phyloP scores from a whole-genome alignment of 164 flowering plant genomes.

The Macadamia integrifolia region DNA sequence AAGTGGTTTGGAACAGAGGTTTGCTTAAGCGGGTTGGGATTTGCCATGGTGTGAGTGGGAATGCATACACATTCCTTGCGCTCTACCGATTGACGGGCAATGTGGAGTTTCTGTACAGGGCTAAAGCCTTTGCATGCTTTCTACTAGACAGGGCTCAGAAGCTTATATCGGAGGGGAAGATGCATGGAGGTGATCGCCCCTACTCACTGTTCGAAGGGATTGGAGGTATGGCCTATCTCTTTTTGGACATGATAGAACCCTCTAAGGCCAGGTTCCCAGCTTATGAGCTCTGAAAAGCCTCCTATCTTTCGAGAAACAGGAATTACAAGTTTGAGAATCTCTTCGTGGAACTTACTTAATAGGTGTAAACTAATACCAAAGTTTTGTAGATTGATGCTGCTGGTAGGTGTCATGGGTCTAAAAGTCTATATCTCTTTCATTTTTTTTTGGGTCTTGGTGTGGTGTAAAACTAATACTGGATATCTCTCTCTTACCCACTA shows the following conservation, averaged over 20 bases:
- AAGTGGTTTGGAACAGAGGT: conserved; percentile 79
- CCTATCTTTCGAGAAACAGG: neutral
- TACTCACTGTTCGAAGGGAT: conserved; percentile 81
- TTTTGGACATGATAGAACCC: conserved; percentile 64
- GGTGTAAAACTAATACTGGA: neutral
- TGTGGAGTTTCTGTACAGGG: conserved; percentile 47
- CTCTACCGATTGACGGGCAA: conserved; percentile 58
- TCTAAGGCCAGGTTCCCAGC: conserved; percentile 62
- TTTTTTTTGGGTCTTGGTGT: no score
- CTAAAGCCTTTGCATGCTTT: conserved; percentile 75
- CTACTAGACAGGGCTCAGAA: conserved; percentile 52
- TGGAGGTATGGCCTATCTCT: conserved; percentile 72
- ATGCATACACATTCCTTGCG: conserved; percentile 72
- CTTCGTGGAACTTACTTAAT: neutral
- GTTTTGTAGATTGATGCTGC: neutral
- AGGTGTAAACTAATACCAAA: neutral
- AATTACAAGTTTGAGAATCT: conserved; percentile 1
- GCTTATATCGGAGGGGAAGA: conserved; percentile 49
- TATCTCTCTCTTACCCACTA: no score
- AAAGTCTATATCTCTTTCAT: neutral
- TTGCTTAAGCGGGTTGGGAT: conserved; percentile 74
- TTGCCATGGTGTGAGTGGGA: conserved; percentile 91
- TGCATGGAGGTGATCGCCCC: conserved; percentile 79
- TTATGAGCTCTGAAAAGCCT: conserved; percentile 43
- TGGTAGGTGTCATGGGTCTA: neutral